Percentiles rank a stretch among this genome's conserved stretches.
These are phyloP conservation scores for Neurospora tetrasperma DNA, from an alignment of 495 filamentous ascomycete species.

Conservation along the genomic window DNA sequence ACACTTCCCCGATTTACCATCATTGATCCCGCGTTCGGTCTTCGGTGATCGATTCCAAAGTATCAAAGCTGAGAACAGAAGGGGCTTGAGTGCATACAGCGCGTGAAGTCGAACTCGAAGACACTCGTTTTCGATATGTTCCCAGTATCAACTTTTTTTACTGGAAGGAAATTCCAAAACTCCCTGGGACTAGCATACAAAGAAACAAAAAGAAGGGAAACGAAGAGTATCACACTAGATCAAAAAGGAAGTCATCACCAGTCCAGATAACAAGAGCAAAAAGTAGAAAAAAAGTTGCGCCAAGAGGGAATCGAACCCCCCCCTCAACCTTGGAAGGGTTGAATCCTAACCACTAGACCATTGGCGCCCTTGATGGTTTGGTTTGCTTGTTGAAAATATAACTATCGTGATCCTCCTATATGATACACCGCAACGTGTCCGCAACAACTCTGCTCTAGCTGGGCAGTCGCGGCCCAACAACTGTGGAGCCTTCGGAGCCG, in stretches of 20 bases:
- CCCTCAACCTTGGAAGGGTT: slow-evolving; percentile 1
- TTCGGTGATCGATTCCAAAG: not conserved
- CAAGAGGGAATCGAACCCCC: slow-evolving; percentile 1
- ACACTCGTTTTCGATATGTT: not conserved
- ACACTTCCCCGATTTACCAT: not conserved
- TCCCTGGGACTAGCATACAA: not conserved
- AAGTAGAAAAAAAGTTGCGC: not conserved
- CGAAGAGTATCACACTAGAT: not conserved
- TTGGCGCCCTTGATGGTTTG: not conserved
- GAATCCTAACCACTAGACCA: slow-evolving; percentile 1
- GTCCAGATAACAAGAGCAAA: not conserved
- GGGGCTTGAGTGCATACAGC: not conserved
- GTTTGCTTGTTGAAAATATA: not conserved
- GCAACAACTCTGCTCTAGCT: not conserved
- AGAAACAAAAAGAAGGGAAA: not conserved
- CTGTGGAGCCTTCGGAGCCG: not conserved
- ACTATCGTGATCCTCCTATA: not conserved
- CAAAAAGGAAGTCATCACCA: not conserved
- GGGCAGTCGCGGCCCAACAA: not conserved
- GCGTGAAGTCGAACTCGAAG: not conserved
- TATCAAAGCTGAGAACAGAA: not conserved
- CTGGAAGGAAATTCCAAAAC: too few relatives aligned
- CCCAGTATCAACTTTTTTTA: not conserved
- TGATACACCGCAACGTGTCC: not conserved
- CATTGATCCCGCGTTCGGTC: not conserved